A percentile compares a stretch with the other conserved stretches of the same genome.
These are phyloP conservation scores for Ocimum tenuiflorum DNA, from an alignment of 257 asterid genomes.

Conservation along the genomic window DNA sequence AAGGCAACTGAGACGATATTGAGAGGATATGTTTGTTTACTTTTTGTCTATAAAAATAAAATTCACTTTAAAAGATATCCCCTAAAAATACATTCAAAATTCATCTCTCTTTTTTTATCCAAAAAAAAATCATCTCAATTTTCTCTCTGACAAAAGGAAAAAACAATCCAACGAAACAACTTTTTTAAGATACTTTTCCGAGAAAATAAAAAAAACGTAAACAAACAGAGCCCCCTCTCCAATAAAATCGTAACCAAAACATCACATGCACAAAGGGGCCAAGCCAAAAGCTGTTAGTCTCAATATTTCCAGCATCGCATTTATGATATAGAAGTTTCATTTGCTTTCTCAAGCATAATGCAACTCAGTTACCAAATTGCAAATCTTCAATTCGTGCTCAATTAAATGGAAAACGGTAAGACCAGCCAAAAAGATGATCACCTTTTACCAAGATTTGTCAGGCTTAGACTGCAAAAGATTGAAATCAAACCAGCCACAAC, in stretches of 20 bases:
- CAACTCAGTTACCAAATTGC: background rate
- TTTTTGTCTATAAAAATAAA: too few relatives aligned
- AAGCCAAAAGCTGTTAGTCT: background rate
- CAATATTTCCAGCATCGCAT: background rate
- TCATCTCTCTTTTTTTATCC: too few relatives aligned
- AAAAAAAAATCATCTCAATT: too few relatives aligned
- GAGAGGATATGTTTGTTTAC: too few relatives aligned
- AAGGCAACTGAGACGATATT: too few relatives aligned
- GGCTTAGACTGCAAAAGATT: background rate
- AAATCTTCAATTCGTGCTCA: background rate
- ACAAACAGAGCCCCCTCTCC: too few relatives aligned
- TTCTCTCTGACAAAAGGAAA: too few relatives aligned
- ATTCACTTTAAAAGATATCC: too few relatives aligned
- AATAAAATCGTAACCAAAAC: background rate
- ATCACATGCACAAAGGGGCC: background rate
- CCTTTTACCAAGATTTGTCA: background rate
- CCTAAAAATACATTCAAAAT: too few relatives aligned
- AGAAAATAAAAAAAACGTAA: too few relatives aligned
- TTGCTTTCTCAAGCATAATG: background rate
- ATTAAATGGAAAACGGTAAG: background rate
- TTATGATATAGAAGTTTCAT: background rate
- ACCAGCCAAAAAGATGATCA: background rate
- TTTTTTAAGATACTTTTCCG: too few relatives aligned
- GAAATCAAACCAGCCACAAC: background rate
- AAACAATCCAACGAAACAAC: too few relatives aligned